phyloP scores from a whole-genome alignment of 2,329 filamentous ascomycete species.

The Atkinsonella hypoxylon region DNA sequence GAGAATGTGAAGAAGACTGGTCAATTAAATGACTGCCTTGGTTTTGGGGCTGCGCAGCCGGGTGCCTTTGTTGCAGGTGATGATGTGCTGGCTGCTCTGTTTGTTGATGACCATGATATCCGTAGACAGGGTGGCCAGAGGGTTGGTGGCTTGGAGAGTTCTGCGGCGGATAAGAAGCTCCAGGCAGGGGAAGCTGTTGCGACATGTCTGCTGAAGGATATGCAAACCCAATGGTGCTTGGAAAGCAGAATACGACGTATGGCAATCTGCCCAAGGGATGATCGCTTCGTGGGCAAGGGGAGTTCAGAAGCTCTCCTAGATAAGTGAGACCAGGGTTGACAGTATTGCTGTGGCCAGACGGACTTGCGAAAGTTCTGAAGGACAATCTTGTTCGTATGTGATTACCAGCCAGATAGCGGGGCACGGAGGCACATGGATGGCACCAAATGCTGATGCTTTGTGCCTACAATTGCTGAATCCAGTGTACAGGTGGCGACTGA shows the following conservation, averaged over 20 bases:
- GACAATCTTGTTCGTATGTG: not conserved
- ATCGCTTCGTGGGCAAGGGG: not conserved
- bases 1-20: conserved; percentile 11
- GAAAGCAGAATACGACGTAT: not conserved
- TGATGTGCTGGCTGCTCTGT: conserved; percentile 4
- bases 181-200: conserved; percentile 18
- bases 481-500: not conserved
- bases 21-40: not conserved
- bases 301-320: not conserved
- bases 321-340: not conserved
- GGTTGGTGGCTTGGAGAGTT: conserved; percentile 11
- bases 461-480: not conserved
- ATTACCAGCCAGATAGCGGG: not conserved
- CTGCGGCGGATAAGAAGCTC: conserved; percentile 14
- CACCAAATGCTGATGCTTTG: not conserved
- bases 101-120: conserved; percentile 7
- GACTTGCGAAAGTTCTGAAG: not conserved
- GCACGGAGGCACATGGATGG: not conserved
- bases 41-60: conserved; percentile 12
- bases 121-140: conserved; percentile 1
- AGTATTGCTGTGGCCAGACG: not conserved
- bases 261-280: not conserved
- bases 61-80: conserved; percentile 4
- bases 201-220: conserved; percentile 19
- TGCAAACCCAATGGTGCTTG: conserved; percentile 18